A percentile compares a stretch with the other conserved stretches of the same genome.
phyloP scores from a whole-genome alignment of 306 rosid genomes.

The Morella rubra region DNA sequence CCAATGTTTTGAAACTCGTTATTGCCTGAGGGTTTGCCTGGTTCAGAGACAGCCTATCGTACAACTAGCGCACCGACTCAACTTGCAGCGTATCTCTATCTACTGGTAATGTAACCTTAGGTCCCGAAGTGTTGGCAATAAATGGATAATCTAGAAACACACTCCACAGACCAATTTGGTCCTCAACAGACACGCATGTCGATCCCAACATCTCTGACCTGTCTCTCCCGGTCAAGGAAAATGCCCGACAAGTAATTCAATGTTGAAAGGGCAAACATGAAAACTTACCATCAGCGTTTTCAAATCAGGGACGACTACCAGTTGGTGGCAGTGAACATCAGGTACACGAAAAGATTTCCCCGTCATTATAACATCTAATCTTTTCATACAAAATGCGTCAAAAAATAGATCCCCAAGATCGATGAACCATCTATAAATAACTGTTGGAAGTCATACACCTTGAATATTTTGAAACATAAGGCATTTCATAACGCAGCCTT shows the following conservation, averaged over 20 bases:
- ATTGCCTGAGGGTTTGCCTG: no score
- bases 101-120: no score
- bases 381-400: constrained; percentile 4
- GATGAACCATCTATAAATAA: not conserved
- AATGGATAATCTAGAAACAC: no score
- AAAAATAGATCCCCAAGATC: not conserved
- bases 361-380: not conserved
- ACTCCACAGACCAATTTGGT: no score
- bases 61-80: no score
- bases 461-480: not conserved
- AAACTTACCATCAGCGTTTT: not conserved
- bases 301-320: not conserved
- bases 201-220: no score
- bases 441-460: not conserved
- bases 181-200: no score
- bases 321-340: not conserved
- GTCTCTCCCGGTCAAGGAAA: not conserved
- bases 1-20: no score
- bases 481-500: not conserved
- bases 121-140: no score
- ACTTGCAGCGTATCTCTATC: no score
- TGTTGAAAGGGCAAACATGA: not conserved
- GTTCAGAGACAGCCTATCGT: no score
- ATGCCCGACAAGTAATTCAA: not conserved
- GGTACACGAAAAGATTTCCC: not conserved